These are phyloP conservation scores for Brassica juncea DNA, from an alignment of 345 rosid species.

Conservation along the genomic window DNA sequence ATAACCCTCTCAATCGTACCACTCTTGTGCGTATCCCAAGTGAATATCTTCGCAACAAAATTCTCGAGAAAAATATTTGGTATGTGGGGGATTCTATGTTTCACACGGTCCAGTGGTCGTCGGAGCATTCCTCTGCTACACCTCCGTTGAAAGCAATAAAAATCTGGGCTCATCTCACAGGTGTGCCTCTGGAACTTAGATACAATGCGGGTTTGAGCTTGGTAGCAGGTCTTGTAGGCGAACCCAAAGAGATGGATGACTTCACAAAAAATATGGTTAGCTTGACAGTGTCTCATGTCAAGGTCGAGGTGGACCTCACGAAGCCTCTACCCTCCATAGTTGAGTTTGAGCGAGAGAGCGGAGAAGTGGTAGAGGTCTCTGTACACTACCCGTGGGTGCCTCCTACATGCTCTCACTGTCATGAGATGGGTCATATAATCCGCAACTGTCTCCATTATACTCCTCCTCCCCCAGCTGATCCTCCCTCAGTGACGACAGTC, in stretches of 20 bases:
- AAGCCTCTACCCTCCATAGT: neutral
- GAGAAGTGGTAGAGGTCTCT: neutral
- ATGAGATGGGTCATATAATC: neutral
- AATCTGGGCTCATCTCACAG: neutral
- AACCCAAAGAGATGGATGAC: neutral
- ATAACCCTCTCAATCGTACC: too few relatives aligned
- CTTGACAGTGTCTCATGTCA: neutral
- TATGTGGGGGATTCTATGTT: too few relatives aligned
- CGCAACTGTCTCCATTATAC: neutral
- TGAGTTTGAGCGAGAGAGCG: neutral
- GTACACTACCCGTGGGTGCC: neutral
- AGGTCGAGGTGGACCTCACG: neutral
- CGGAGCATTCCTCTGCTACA: too few relatives aligned
- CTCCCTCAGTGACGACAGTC: too few relatives aligned
- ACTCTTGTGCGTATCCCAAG: too few relatives aligned
- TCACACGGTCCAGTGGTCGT: too few relatives aligned
- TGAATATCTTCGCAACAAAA: too few relatives aligned
- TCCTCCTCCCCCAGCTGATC: neutral
- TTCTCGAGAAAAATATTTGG: too few relatives aligned
- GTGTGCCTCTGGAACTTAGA: neutral
- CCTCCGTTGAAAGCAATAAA: too few relatives aligned
- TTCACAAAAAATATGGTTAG: neutral
- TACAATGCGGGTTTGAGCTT: neutral
- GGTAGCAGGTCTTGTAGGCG: neutral
- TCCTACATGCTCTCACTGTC: neutral